Evolutionary conservation across 2,329 filamentous ascomycete genomes (phyloP).

Genomic region (Diaporthe capsici): DNA sequence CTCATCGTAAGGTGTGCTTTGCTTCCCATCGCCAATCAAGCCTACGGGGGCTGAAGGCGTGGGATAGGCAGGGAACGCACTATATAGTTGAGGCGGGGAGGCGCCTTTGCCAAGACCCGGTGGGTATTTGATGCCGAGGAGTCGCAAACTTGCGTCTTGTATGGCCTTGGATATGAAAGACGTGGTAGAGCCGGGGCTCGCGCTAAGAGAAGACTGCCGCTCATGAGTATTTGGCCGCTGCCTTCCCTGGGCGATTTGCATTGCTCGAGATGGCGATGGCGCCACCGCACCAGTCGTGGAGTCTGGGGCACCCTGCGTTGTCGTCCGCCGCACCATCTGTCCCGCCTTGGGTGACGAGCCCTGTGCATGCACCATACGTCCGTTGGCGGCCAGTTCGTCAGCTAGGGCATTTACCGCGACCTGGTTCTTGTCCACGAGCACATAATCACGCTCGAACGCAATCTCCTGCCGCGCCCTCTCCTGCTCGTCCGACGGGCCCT

Average conservation of each 20-base stretch:
- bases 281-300: conserved; percentile 79
- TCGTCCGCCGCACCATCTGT: conserved; percentile 80
- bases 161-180: conserved; percentile 96
- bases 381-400: conserved; percentile 91
- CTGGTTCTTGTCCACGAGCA: conserved; percentile 93
- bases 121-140: conserved; percentile 80
- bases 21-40: conserved; percentile 77
- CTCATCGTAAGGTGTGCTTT: conserved; percentile 77
- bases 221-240: conserved; percentile 74
- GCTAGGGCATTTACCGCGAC: conserved; percentile 98
- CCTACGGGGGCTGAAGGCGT: conserved; percentile 72
- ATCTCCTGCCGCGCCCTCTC: conserved; percentile 87
- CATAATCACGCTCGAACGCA: conserved; percentile 93
- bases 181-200: conserved; percentile 79
- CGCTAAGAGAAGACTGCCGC: conserved; percentile 82
- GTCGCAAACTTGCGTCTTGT: conserved; percentile 86
- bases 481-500: conserved; percentile 62
- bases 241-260: conserved; percentile 80
- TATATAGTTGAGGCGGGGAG: conserved; percentile 83
- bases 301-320: conserved; percentile 80
- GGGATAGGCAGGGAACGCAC: conserved; percentile 88
- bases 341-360: conserved; percentile 68
- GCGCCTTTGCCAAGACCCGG: conserved; percentile 74
- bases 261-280: conserved; percentile 76
- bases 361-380: conserved; percentile 69